Evolutionary conservation across 164 flowering plant genomes (phyloP), one percentile per base, ranked within the genome.

Genomic region (Vitis amurensis): DNA sequence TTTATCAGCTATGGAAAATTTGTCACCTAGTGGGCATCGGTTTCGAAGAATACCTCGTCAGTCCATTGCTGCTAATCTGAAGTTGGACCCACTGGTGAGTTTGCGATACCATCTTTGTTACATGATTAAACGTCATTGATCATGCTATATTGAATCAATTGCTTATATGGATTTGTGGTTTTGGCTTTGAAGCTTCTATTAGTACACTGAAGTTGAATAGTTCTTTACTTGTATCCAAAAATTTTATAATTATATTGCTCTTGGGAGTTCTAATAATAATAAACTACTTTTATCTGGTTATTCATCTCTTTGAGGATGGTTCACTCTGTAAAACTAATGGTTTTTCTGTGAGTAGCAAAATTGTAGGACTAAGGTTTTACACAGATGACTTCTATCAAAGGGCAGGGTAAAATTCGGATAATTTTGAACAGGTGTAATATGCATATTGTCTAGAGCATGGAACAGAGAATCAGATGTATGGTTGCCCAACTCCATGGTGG

Each of bases 51-150:
- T 89, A 62, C 82, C 91, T 23, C 90, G 89, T 2, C 88, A 84
- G 23, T 74, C 86, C 17, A 52, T 74, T 13, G 69, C 86, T 66
- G 76, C 88, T 69, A 83, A 77, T 78, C 77, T 73, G 61, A 88
- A 87, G 76, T 66, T 89, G 75, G 96, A 92, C 69, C 88, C 92
- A 9, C 63, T 86, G 92, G 98, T 90, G 60, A 78, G 86, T 80
- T 69, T 64, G 14, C 23, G 2, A 9, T 15, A 14, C 31, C 29
- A 57, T 61, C 14, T 17, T 49, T 51, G 16, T 69, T 12, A 13
- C 15, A 2, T 48, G 14, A 14, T 47, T 29, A 3, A 16, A 44
- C 10, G 37, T 55, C 61, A 29, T 50, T 63, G 31, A 61, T 58
- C 61, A 58, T 13, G 61, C 7, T 58, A 9, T 13, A 11, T 58